Base-by-base conservation (phyloP, 805 yeast genomes). In the Starmerella potacharoeniae region DNA sequence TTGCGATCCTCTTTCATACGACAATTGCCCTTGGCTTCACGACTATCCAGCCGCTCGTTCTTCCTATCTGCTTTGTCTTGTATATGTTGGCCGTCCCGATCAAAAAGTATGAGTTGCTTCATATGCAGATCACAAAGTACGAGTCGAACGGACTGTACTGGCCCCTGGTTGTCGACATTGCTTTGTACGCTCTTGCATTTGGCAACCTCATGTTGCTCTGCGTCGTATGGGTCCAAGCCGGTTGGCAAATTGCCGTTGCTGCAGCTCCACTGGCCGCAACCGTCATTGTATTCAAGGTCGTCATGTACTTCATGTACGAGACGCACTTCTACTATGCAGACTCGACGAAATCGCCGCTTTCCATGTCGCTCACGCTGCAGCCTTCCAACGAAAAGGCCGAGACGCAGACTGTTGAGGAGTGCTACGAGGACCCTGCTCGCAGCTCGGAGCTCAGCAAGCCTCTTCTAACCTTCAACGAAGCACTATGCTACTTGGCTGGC, bases 71-170 rank as follows among this genome's bases (percentile, higher is more conserved):
- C 22, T 64, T 68, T 5, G 56, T 68, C 14, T 65, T 66, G 56
- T 66, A 69, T 37, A 17, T 55, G 8, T 40, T 70, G 9, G 69
- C 69, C 33, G 51, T 62, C 1, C 65, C 71, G 6, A 36, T 70
- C 47, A 69, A 69, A 51, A 69, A 68, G 59, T 71, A 71, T 58
- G 56, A 61, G 49, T 55, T 71, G 17, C 54, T 69, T 60, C 69
- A 69, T 56, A 66, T 69, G 59, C 67, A 60, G 52, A 63, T 61
- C 35, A 71, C 75, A 7, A 68, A 69, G 53, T 65, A 64, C 41
- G 74, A 71, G 60, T 66, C 70, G 34, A 67, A 68, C 37, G 75
- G 73, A 3, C 45, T 58, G 16, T 69, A 56, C 59, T 71, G 74
- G 74, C 71, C 71, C 0, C 51, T 65, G 41, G 58, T 69, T 17